Base-by-base conservation (phyloP, 2,329 filamentous ascomycete species). In the Myotisia sp. region DNA sequence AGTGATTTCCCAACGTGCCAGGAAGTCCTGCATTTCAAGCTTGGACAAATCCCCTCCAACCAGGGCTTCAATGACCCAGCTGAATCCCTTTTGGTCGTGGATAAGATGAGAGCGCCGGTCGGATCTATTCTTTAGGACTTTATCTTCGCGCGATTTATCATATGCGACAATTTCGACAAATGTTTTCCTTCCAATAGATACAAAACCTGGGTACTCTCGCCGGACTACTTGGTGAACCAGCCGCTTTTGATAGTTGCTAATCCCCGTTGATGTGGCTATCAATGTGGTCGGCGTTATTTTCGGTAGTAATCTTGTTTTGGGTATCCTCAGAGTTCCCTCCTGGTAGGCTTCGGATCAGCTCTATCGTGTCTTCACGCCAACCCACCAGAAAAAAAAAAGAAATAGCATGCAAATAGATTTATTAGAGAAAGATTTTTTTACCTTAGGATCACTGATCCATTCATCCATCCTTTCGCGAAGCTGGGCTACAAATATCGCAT, bases 191-290 rank as follows among this genome's bases (percentile, higher is more conserved):
- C 54, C 49, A 8, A 57, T 47, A 2, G 60, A 56, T 20, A 55
- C 55, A 28, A 65, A 42, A 14, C 40, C 44, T 1, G 60, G 58
- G 36, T 58, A 81, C 42, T 79, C 74, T 9, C 64, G 65, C 8
- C 71, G 64, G n/a, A 81, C 64, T 8, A 79, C 58, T 44, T 79
- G 74, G 47, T 80, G 71, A 1, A 80, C 64, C 4, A 81, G 59
- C 21, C 72, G 64, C 49, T 75, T 72, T 48, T 81, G 74, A 44
- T 70, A 79, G 1, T 65, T 62, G 39, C 65, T 72, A 17, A 76
- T 48, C 1, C 24, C 37, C 38, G 3, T 33, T 37, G n/a, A 53
- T n/a, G n/a, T n/a, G n/a, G n/a, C n/a, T n/a, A n/a, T n/a, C n/a
- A n/a, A n/a, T n/a, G n/a, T n/a, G n/a, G n/a, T n/a, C n/a, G 9